Percentiles rank a stretch among this genome's conserved stretches.
phyloP scores from a whole-genome alignment of 305 asterid species.

The Solanum hybrid region DNA sequence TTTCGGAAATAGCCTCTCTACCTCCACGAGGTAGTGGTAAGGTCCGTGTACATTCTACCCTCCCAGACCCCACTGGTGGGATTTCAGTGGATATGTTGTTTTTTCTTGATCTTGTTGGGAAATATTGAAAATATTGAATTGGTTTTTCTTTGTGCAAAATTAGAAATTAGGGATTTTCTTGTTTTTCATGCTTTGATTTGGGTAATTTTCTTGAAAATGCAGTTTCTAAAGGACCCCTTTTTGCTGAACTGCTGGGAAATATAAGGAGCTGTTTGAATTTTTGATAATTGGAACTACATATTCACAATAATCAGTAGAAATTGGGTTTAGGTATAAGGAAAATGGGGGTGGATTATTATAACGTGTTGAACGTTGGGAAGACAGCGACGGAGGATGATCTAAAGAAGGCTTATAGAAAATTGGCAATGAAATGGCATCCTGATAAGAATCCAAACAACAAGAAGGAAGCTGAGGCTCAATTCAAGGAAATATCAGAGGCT shows the following conservation, averaged over 20 bases:
- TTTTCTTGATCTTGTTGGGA: not conserved
- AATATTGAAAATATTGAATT: not conserved
- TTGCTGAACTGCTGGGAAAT: not conserved
- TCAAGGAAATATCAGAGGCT: conserved; percentile 87
- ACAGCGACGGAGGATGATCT: conserved; percentile 83
- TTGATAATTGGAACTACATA: not conserved
- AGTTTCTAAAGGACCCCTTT: not conserved
- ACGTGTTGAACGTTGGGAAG: conserved; percentile 50
- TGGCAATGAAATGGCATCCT: conserved; percentile 99
- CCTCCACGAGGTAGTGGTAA: not conserved
- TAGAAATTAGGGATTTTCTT: not conserved
- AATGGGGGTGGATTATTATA: conserved; percentile 83
- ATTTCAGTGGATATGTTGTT: not conserved
- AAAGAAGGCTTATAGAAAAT: conserved; percentile 75
- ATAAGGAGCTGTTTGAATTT: not conserved
- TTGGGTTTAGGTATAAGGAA: not conserved
- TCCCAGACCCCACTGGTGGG: not conserved
- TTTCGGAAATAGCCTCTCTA: not conserved
- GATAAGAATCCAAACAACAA: conserved; percentile 78
- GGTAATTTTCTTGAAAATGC: not conserved
- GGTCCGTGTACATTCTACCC: not conserved
- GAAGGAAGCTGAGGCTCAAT: conserved; percentile 79
- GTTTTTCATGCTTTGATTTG: not conserved
- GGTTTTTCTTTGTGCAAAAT: too few species aligned
- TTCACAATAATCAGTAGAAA: not conserved